Evolutionary conservation across 805 yeast genomes (phyloP), one percentile per base, ranked within the genome.

Genomic region (Komagataella pseudopastoris): DNA sequence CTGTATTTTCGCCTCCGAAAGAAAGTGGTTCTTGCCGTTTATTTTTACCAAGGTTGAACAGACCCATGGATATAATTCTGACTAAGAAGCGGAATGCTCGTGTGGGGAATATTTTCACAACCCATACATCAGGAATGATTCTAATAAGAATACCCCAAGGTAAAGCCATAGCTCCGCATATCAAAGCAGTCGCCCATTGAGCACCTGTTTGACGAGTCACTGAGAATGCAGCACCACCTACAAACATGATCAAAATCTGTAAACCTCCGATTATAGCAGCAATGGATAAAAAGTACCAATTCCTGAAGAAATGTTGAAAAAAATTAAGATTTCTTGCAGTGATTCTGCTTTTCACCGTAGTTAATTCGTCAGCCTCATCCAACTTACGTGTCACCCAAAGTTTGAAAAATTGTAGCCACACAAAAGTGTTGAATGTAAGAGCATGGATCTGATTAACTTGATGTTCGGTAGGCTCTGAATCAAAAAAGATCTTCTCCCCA

Each of bases 371-470:
- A 51, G 83, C 89, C 67, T 86, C 95, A 66, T 93, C 97, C 53
- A 93, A 71, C 56, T 95, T 86, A 62, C 99, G 80, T 16, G 96
- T 83, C 46, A 88, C 95, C 61, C 91, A 80, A 68, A 93, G 75
- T 59, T 91, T 89, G 78, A 93, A 93, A 63, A 93, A 85, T 70
- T 93, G 99, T 66, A 93, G 72, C 99, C 99, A 93, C 49, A 93
- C 98, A 73, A 93, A 93, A 0, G 98, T 76, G 66, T 93, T 93
- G 73, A 93, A 93, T 1, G 95, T 91, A 78, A 90, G 72, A 2
- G 98, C 88, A 56, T 80, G 76, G 44, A 91, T 67, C 67, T 83
- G 83, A 52, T 75, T 75, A 49, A 70, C 64, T 55, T 81, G 76
- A 56, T 73, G 80, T 50, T 67, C 68, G 18, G 66, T 58, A 6